Percentiles rank a stretch among this genome's conserved stretches.
Evolutionary conservation across 768 basidiomycete species (phyloP).

Genomic region (Lentinula guzmanii): DNA sequence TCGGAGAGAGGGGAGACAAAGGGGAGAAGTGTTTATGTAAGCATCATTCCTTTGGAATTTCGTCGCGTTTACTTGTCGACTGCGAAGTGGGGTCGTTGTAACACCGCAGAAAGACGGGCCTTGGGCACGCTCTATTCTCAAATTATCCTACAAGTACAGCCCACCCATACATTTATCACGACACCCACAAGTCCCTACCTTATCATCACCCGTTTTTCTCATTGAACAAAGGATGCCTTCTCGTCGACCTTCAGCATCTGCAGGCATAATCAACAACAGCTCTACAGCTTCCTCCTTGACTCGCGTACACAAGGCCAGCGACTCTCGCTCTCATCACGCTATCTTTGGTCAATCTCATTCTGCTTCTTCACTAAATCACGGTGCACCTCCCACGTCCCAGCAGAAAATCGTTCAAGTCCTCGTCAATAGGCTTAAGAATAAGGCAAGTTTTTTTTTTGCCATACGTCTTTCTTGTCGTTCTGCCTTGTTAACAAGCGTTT

Average conservation of each 20-base stretch:
- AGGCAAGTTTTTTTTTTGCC: constrained; percentile 37
- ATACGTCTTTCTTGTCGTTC: neutral
- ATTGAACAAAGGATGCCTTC: constrained; percentile 1
- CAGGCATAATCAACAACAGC: constrained; percentile 28
- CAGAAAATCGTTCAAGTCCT: constrained; percentile 79
- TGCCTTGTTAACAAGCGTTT: neutral
- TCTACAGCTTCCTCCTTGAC: constrained; percentile 24
- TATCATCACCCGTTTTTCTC: neutral
- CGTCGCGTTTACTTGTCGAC: neutral
- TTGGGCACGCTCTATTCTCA: neutral
- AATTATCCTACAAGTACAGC: neutral
- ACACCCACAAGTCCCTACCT: neutral
- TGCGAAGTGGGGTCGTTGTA: neutral
- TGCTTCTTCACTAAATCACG: constrained; percentile 21
- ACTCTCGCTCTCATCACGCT: constrained; percentile 54
- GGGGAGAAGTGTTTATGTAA: neutral
- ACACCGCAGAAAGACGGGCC: neutral
- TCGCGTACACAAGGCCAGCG: constrained; percentile 56
- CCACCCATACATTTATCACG: neutral
- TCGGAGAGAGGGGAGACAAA: neutral
- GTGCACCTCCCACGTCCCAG: constrained; percentile 51
- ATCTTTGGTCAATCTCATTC: constrained; percentile 23
- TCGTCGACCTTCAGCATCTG: constrained; percentile 59
- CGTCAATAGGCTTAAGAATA: constrained; percentile 75
- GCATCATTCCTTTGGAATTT: neutral